Percentiles rank a stretch among this genome's conserved stretches.
Conservation (phyloP, 1,139 yeast genomes). For the Suhomyces taliae region DNA sequence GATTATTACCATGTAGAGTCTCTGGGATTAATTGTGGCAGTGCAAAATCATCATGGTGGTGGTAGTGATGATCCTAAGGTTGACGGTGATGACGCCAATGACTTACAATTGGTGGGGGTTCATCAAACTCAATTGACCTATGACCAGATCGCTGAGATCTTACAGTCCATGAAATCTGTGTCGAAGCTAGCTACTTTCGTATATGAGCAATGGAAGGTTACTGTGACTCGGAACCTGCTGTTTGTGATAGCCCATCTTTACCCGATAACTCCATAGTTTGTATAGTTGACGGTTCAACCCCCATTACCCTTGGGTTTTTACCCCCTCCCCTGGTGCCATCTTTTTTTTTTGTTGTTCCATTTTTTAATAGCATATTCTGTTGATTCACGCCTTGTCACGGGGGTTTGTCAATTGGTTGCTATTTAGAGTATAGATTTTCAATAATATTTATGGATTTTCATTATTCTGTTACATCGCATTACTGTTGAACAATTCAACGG, state of each 20-base stretch:
- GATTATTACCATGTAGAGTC: conserved; percentile 2
- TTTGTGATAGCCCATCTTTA: neutral
- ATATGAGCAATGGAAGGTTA: neutral
- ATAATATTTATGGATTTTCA: no score
- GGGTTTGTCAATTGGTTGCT: no score
- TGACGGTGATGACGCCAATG: no score
- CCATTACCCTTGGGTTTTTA: no score
- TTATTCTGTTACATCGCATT: no score
- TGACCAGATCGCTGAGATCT: neutral
- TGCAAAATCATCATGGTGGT: neutral
- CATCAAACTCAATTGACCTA: neutral
- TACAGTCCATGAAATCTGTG: conserved; percentile 1
- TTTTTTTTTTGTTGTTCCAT: no score
- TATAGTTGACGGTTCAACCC: neutral
- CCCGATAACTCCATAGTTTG: neutral
- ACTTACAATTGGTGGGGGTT: conserved; percentile 2
- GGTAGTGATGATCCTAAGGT: no score
- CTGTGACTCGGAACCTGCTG: conserved; percentile 1
- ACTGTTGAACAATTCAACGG: no score
- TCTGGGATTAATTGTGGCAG: conserved; percentile 1
- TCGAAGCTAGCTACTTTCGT: neutral
- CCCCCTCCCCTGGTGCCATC: no score
- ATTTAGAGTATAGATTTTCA: neutral
- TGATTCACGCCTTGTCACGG: no score
- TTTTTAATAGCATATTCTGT: no score